Percentiles rank a stretch among this genome's conserved stretches.
These are phyloP conservation scores for Aspergillus jensenii DNA, from an alignment of 2,329 filamentous ascomycete genomes.

Conservation along the genomic window DNA sequence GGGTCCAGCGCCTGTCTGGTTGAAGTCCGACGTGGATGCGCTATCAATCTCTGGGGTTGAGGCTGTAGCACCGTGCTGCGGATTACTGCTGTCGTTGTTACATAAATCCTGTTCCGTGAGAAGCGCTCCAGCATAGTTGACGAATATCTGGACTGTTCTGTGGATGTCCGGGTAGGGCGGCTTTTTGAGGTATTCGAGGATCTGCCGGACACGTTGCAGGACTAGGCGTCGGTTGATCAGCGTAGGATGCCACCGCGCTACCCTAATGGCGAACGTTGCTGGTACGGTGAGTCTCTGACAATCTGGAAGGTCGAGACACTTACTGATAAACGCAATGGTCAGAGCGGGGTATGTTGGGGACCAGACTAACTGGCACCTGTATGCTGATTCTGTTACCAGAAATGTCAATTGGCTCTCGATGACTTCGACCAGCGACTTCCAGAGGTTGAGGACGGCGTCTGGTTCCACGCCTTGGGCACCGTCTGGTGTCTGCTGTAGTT, in stretches of 20 bases:
- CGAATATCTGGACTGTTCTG: constrained; percentile 37
- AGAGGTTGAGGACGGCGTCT: constrained; percentile 25
- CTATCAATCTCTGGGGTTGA: not conserved
- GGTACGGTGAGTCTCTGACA: not conserved
- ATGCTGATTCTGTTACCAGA: constrained; percentile 33
- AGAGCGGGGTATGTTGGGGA: constrained; percentile 36
- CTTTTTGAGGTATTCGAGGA: constrained; percentile 36
- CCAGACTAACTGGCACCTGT: constrained; percentile 35
- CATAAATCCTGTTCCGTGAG: constrained; percentile 26
- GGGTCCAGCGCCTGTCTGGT: not conserved
- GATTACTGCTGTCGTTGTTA: not conserved
- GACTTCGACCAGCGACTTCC: constrained; percentile 28
- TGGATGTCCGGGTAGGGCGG: constrained; percentile 41
- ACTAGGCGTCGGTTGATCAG: constrained; percentile 32
- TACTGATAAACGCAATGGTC: constrained; percentile 38
- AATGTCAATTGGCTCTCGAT: constrained; percentile 35
- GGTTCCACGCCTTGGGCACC: constrained; percentile 22
- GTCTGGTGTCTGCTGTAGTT: constrained; percentile 27
- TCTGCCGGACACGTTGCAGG: constrained; percentile 31
- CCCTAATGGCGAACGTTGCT: constrained; percentile 34
- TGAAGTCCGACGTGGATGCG: constrained; percentile 1
- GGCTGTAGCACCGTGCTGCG: not conserved
- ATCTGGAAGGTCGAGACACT: constrained; percentile 16
- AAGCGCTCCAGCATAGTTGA: constrained; percentile 35
- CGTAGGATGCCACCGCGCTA: constrained; percentile 35